Evolutionary conservation across 805 yeast species (phyloP).

Genomic region (Kazachstania africana): DNA sequence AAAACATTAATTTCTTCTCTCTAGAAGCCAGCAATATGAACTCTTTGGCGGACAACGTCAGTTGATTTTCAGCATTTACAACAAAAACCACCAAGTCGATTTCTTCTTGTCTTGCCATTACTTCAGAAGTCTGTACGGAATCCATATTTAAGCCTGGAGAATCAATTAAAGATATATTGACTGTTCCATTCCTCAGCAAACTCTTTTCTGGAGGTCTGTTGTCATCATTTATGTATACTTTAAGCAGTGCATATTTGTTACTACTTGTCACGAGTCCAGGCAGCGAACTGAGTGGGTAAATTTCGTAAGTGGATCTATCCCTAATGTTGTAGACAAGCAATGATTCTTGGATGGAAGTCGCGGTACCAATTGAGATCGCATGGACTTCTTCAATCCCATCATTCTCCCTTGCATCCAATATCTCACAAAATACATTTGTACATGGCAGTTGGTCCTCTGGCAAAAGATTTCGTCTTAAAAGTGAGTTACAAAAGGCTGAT

Average conservation of each 20-base stretch:
- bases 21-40: slow-evolving; percentile 82
- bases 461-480: slow-evolving; percentile 60
- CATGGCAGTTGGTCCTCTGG: slow-evolving; percentile 99
- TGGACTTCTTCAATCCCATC: slow-evolving; percentile 79
- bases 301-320: slow-evolving; percentile 57
- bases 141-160: slow-evolving; percentile 96
- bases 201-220: slow-evolving; percentile 50
- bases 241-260: slow-evolving; percentile 59
- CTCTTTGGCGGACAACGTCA: slow-evolving; percentile 88
- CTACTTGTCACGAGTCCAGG: slow-evolving; percentile 62
- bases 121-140: slow-evolving; percentile 86
- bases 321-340: slow-evolving; percentile 24
- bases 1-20: slow-evolving; percentile 84
- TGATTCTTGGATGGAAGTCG: slow-evolving; percentile 18
- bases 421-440: slow-evolving; percentile 92
- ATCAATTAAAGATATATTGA: slow-evolving; percentile 85
- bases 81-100: slow-evolving; percentile 94
- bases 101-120: slow-evolving; percentile 92
- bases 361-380: slow-evolving; percentile 55
- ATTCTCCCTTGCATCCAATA: slow-evolving; percentile 72
- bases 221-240: slow-evolving; percentile 70
- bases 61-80: slow-evolving; percentile 91
- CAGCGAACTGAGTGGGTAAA: slow-evolving; percentile 41
- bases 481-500: slow-evolving; percentile 88
- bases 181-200: slow-evolving; percentile 75